These are phyloP conservation scores for Mycena capillaripes DNA, from an alignment of 768 basidiomycete genomes.

Conservation along the genomic window DNA sequence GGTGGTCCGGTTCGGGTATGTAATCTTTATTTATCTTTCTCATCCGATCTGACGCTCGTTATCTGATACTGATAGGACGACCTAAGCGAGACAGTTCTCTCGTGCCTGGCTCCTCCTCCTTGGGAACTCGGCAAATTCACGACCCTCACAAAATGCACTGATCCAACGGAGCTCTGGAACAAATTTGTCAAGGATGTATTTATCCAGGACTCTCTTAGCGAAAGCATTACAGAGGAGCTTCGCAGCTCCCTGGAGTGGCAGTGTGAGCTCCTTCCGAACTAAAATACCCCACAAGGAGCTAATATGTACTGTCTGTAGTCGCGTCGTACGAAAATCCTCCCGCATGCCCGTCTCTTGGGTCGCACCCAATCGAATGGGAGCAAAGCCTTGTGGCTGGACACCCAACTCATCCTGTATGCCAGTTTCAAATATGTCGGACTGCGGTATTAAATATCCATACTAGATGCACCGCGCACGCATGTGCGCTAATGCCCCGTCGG, in stretches of 20 bases:
- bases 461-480: slow-evolving; percentile 73
- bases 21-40: slow-evolving; percentile 4
- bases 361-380: slow-evolving; percentile 66
- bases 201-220: slow-evolving; percentile 48
- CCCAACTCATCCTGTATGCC: slow-evolving; percentile 68
- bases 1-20: slow-evolving; percentile 29
- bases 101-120: slow-evolving; percentile 49
- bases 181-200: slow-evolving; percentile 57
- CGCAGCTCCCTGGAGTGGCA: slow-evolving; percentile 61
- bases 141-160: slow-evolving; percentile 42
- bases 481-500: slow-evolving; percentile 47
- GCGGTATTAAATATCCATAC: background rate
- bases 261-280: slow-evolving; percentile 44
- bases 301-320: slow-evolving; percentile 45
- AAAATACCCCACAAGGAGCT: slow-evolving; percentile 11
- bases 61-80: slow-evolving; percentile 39
- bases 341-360: slow-evolving; percentile 55
- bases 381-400: slow-evolving; percentile 72
- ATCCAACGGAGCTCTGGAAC: slow-evolving; percentile 57
- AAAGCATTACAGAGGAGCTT: slow-evolving; percentile 57
- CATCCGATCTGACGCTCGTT: background rate
- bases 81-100: slow-evolving; percentile 47
- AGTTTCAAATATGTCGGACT: background rate
- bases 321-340: slow-evolving; percentile 57
- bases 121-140: slow-evolving; percentile 54